Conservation (phyloP, 257 asterid genomes). For the Lycium ferocissimum region DNA sequence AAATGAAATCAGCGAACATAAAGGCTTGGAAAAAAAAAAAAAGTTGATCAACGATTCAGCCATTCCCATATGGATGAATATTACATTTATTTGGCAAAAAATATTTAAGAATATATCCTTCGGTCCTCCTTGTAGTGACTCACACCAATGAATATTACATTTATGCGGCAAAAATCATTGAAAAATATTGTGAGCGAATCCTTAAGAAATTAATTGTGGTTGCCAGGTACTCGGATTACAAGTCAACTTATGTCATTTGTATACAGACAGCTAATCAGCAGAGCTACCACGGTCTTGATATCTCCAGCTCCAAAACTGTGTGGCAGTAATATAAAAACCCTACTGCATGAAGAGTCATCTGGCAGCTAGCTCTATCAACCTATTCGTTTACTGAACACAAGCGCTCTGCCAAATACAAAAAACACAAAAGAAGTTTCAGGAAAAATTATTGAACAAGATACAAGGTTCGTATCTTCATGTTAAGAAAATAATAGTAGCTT, state of each 20-base stretch:
- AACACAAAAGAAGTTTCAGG: slow-evolving; percentile 10
- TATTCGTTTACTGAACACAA: slow-evolving; percentile 56
- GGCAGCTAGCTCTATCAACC: slow-evolving; percentile 32
- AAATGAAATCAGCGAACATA: not conserved
- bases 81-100: slow-evolving; percentile 2
- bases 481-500: not conserved
- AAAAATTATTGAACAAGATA: not conserved
- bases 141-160: slow-evolving; percentile 23
- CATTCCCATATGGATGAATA: not conserved
- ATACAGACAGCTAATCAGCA: slow-evolving; percentile 17
- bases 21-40: not conserved
- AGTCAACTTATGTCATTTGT: slow-evolving; percentile 2
- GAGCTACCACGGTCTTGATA: not conserved
- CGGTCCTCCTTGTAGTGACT: not conserved
- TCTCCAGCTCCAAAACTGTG: slow-evolving; percentile 23
- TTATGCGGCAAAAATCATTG: slow-evolving; percentile 14
- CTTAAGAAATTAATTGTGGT: slow-evolving; percentile 12
- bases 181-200: not conserved
- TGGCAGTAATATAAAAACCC: slow-evolving; percentile 25
- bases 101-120: not conserved
- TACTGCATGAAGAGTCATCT: not conserved
- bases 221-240: slow-evolving; percentile 19
- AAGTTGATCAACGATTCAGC: not conserved
- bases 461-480: not conserved
- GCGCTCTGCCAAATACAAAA: slow-evolving; percentile 60